Conservation (phyloP, 164 flowering plant genomes). For the Magnolia kwangsiensis region DNA sequence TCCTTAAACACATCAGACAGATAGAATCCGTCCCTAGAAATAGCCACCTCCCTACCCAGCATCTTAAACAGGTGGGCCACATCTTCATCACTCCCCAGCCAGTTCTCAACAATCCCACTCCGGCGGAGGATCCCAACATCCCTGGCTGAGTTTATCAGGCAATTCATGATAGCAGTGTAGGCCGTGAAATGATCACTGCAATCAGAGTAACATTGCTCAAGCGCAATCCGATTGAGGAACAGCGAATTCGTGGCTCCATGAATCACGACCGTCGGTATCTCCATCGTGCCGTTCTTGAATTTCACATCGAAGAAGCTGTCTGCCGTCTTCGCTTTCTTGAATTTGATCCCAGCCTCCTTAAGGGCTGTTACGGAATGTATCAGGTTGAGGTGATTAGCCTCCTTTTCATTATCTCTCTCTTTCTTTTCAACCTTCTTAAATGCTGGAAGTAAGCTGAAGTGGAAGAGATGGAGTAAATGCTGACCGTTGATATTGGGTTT, state of each 20-base stretch:
- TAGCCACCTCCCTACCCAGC: constrained; percentile 18
- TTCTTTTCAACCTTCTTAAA: background rate
- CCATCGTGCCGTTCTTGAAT: constrained; percentile 3
- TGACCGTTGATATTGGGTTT: background rate
- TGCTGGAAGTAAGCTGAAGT: background rate
- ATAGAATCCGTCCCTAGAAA: constrained; percentile 16
- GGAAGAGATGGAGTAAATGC: background rate
- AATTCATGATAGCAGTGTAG: constrained; percentile 7
- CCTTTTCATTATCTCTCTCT: too few relatives aligned
- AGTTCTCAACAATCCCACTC: background rate
- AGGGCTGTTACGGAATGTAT: constrained; percentile 3
- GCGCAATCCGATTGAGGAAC: background rate
- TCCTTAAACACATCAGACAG: constrained; percentile 12
- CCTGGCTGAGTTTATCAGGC: constrained; percentile 1
- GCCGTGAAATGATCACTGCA: background rate
- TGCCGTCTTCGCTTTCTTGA: background rate
- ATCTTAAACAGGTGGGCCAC: constrained; percentile 22
- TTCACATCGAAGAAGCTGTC: background rate
- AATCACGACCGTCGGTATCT: constrained; percentile 4
- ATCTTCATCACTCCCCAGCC: constrained; percentile 8
- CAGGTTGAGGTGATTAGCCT: background rate
- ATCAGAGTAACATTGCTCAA: background rate
- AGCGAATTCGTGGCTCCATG: background rate
- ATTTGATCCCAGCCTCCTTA: constrained; percentile 6
- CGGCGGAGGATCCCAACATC: constrained; percentile 1